A percentile compares a stretch with the other conserved stretches of the same genome.
Evolutionary conservation across 441 rosid species (phyloP).

Genomic region (Francoa sonchifolia): DNA sequence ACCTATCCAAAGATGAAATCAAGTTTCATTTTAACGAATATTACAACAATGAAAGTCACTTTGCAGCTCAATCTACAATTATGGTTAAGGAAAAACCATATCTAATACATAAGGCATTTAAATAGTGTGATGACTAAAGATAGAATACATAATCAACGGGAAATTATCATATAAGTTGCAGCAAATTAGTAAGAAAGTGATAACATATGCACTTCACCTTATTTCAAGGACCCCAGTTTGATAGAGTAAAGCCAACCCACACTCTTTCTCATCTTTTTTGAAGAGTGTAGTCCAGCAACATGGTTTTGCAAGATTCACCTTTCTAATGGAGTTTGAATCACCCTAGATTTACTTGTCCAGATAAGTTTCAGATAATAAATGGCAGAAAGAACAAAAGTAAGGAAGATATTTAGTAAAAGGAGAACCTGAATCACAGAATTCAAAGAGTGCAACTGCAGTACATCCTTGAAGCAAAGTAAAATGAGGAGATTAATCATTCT

Average conservation of each 20-base stretch:
- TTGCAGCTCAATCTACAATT: neutral
- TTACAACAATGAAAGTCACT: neutral
- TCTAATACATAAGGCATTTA: neutral
- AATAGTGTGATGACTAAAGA: neutral
- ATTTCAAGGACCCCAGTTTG: slow-evolving; percentile 66
- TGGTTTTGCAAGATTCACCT: slow-evolving; percentile 39
- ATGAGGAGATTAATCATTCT: slow-evolving; percentile 21
- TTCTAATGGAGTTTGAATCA: slow-evolving; percentile 25
- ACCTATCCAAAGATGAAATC: slow-evolving; percentile 33
- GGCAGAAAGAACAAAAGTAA: too few relatives aligned
- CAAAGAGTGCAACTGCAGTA: slow-evolving; percentile 38
- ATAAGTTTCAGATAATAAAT: too few relatives aligned
- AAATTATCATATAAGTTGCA: slow-evolving; percentile 3
- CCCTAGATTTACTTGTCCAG: too few relatives aligned
- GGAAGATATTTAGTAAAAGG: slow-evolving; percentile 9
- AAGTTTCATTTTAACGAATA: slow-evolving; percentile 9
- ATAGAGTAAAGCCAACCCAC: slow-evolving; percentile 53
- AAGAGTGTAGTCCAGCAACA: slow-evolving; percentile 68
- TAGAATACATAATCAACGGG: neutral
- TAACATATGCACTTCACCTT: slow-evolving; percentile 31
- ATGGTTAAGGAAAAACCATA: neutral
- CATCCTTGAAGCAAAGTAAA: slow-evolving; percentile 55
- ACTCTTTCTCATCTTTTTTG: slow-evolving; percentile 37
- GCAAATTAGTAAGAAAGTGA: slow-evolving; percentile 6
- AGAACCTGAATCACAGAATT: slow-evolving; percentile 53